A percentile compares a stretch with the other conserved stretches of the same genome.
Conservation (phyloP, 495 filamentous ascomycete genomes). For the Lasiosphaeris hirsuta region DNA sequence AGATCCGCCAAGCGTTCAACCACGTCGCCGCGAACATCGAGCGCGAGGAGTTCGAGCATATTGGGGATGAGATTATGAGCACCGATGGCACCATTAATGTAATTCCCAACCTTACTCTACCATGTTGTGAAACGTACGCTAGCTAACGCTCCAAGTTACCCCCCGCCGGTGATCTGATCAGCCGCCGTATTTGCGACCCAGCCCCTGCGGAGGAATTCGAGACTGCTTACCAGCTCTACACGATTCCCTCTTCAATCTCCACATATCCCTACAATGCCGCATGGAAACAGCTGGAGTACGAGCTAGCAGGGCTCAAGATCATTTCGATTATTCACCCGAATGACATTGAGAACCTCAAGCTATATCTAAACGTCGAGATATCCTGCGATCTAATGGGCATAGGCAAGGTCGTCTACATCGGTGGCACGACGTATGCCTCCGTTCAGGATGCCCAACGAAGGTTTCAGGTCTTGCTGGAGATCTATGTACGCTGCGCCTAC, state of each 20-base stretch:
- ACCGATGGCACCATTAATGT: constrained; percentile 22
- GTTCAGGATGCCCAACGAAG: constrained; percentile 29
- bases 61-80: constrained; percentile 23
- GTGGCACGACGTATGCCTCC: constrained; percentile 17
- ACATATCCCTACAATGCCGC: constrained; percentile 1
- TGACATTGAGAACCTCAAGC: constrained; percentile 19
- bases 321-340: constrained; percentile 17
- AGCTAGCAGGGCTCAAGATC: constrained; percentile 6
- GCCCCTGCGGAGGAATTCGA: no score
- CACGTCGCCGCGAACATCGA: constrained; percentile 15
- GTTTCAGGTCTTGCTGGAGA: constrained; percentile 33
- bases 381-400: constrained; percentile 17
- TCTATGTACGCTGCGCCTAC: constrained; percentile 29
- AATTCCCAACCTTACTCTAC: not conserved
- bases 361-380: constrained; percentile 27
- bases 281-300: constrained; percentile 22
- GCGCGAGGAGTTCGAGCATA: constrained; percentile 16
- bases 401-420: constrained; percentile 32
- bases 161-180: no score
- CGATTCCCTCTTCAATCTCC: not conserved
- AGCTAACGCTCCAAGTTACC: no score
- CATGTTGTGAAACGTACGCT: no score
- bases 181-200: no score
- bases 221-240: no score
- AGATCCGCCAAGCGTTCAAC: constrained; percentile 21